Percentiles rank a stretch among this genome's conserved stretches.
Conservation (phyloP, 139 green algal species). For the Coelastrella sp. region DNA sequence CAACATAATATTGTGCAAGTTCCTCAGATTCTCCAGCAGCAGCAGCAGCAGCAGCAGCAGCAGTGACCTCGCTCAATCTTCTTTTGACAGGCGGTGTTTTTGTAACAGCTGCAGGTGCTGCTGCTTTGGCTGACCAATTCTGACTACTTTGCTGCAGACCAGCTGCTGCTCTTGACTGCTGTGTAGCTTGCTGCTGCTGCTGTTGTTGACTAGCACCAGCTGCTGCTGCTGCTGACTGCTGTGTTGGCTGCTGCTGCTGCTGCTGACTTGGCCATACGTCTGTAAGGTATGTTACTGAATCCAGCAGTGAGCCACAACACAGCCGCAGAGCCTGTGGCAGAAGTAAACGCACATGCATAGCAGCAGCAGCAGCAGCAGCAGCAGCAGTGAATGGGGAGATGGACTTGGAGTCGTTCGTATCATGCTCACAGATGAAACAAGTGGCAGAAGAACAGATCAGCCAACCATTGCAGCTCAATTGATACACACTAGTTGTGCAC, state of each 20-base stretch:
- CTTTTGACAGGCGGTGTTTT: background rate
- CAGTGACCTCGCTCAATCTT: background rate
- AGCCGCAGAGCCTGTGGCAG: background rate
- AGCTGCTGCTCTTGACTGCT: constrained; percentile 28
- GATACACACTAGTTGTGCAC: no score
- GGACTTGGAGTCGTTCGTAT: background rate
- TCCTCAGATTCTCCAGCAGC: background rate
- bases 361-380: background rate
- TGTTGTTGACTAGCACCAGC: constrained; percentile 9
- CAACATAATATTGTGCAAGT: background rate
- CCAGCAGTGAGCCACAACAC: background rate
- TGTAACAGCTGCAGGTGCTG: background rate
- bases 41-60: constrained; percentile 12
- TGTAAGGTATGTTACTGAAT: constrained; percentile 9
- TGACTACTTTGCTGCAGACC: background rate
- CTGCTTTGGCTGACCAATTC: background rate
- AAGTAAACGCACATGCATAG: background rate
- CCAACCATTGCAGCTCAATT: no score
- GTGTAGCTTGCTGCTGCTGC: background rate
- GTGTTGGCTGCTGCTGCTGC: constrained; percentile 21
- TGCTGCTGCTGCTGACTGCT: constrained; percentile 18
- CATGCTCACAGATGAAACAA: no score
- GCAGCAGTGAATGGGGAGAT: background rate
- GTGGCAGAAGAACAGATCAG: no score
- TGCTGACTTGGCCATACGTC: constrained; percentile 8